Conservation (phyloP, 805 yeast species). For the Kazachstania bromeliacearum region DNA sequence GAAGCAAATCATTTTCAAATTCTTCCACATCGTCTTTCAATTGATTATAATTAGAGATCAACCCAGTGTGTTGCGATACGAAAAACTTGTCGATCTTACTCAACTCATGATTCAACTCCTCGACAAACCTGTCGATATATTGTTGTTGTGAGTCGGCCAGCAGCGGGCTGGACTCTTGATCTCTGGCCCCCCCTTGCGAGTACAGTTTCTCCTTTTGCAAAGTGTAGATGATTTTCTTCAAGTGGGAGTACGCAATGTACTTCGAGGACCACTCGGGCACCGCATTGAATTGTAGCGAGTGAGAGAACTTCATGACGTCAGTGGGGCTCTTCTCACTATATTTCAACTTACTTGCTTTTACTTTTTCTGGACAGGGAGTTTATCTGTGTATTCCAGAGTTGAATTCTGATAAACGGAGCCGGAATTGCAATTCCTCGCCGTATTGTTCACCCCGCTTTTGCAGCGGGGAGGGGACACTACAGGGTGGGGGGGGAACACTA, state of each 20-base stretch:
- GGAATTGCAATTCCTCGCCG: too few relatives aligned
- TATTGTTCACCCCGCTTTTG: too few relatives aligned
- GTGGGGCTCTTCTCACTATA: too few relatives aligned
- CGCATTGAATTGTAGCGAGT: conserved; percentile 90
- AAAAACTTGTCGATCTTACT: conserved; percentile 70
- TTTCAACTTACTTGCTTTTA: too few relatives aligned
- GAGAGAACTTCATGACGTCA: conserved; percentile 79
- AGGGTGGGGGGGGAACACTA: too few relatives aligned
- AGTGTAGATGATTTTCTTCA: conserved; percentile 75
- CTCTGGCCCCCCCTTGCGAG: conserved; percentile 4
- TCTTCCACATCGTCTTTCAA: conserved; percentile 54
- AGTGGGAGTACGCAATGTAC: conserved; percentile 79
- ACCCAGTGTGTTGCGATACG: conserved; percentile 45
- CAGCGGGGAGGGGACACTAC: too few relatives aligned
- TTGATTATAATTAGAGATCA: conserved; percentile 36
- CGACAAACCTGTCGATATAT: conserved; percentile 49
- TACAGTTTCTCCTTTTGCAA: conserved; percentile 57
- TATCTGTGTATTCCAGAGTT: too few relatives aligned
- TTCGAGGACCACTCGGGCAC: conserved; percentile 97
- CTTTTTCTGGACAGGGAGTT: too few relatives aligned
- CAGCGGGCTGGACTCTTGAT: conserved; percentile 15
- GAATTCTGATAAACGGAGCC: too few relatives aligned
- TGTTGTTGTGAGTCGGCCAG: conserved; percentile 19
- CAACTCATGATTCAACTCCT: conserved; percentile 72
- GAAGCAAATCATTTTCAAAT: conserved; percentile 35